phyloP scores from a whole-genome alignment of 2,329 filamentous ascomycete genomes.

The Trichoderma brevicompactum region DNA sequence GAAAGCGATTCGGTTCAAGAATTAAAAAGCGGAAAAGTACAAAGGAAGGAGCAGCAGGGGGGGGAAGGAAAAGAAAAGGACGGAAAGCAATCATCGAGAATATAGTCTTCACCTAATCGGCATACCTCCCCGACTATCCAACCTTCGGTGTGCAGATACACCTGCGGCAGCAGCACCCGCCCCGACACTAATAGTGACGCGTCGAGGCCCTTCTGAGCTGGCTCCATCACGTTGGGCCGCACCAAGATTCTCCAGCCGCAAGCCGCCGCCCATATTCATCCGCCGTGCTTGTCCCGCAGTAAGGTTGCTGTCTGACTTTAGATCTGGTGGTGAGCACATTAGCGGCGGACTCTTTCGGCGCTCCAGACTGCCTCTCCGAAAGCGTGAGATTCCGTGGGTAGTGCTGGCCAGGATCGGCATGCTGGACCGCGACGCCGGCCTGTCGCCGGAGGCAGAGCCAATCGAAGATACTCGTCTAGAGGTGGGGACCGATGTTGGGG shows the following conservation, averaged over 20 bases:
- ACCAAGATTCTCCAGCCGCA: constrained; percentile 39
- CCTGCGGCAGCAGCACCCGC: constrained; percentile 31
- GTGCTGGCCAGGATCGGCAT: constrained; percentile 53
- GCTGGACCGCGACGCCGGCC: constrained; percentile 39
- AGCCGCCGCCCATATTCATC: constrained; percentile 58
- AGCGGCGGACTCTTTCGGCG: constrained; percentile 58
- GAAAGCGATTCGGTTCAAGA: background rate
- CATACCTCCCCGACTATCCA: constrained; percentile 39
- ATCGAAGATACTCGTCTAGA: constrained; percentile 53
- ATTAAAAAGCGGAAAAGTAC: background rate
- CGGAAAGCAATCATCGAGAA: background rate
- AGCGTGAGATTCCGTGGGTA: constrained; percentile 60
- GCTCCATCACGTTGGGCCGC: constrained; percentile 36
- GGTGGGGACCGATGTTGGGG: constrained; percentile 43
- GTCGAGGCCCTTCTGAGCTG: constrained; percentile 38
- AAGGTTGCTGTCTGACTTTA: constrained; percentile 46
- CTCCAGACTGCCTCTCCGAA: constrained; percentile 56
- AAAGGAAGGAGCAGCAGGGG: background rate
- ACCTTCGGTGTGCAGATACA: constrained; percentile 36
- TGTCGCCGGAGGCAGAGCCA: constrained; percentile 42
- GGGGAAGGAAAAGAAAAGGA: background rate
- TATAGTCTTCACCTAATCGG: constrained; percentile 38
- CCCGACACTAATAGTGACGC: constrained; percentile 46
- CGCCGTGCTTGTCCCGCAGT: constrained; percentile 61
- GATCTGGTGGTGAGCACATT: constrained; percentile 54